Conservation (phyloP, 257 asterid species). For the Nicotiana tabacum region DNA sequence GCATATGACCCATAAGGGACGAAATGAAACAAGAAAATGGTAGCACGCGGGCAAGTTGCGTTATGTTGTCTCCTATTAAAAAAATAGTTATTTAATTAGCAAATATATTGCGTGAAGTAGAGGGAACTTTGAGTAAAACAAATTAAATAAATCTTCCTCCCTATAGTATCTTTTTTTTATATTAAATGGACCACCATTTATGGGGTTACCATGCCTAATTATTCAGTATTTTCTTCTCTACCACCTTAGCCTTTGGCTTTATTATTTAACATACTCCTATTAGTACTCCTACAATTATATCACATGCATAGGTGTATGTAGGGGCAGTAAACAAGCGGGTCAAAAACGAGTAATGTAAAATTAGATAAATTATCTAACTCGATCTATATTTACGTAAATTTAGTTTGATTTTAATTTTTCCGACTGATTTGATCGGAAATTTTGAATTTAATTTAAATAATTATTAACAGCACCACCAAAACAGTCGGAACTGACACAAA, state of each 20-base stretch:
- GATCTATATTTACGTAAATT: no score
- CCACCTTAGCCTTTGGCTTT: not conserved
- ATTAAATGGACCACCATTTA: constrained; percentile 11
- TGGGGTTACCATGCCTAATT: constrained; percentile 10
- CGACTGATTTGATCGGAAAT: no score
- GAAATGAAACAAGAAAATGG: constrained; percentile 1
- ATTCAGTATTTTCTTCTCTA: not conserved
- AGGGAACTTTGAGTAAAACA: constrained; percentile 11
- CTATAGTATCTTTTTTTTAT: not conserved
- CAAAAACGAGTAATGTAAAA: no score
- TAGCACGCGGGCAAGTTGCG: constrained; percentile 15
- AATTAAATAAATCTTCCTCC: not conserved
- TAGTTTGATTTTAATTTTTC: no score
- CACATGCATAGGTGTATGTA: not conserved
- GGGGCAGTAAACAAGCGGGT: no score
- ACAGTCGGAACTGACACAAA: no score
- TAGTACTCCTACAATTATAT: not conserved
- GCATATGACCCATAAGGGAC: not conserved
- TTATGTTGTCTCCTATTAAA: not conserved
- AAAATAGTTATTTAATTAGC: not conserved
- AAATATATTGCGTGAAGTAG: constrained; percentile 6
- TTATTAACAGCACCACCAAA: no score
- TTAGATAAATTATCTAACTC: no score
- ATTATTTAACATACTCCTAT: constrained; percentile 1
- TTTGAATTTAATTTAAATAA: no score